These are phyloP conservation scores for Peniophora sp. DNA, from an alignment of 1,284 basidiomycete genomes.

Conservation along the genomic window DNA sequence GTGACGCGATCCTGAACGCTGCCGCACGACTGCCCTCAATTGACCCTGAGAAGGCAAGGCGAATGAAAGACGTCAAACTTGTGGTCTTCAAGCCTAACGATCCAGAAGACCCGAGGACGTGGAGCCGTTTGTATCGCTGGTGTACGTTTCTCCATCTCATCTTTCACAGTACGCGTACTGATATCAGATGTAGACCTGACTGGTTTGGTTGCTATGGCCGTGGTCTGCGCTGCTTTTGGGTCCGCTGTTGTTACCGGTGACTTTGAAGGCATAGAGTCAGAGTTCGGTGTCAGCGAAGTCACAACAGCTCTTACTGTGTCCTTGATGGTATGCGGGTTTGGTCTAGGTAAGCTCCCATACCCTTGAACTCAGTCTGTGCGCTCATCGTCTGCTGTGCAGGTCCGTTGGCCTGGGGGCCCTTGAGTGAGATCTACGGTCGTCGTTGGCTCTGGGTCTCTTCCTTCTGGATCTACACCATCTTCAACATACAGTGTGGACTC, in stretches of 20 bases:
- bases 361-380: background rate
- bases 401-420: slow-evolving; percentile 36
- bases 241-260: slow-evolving; percentile 33
- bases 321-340: slow-evolving; percentile 23
- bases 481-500: slow-evolving; percentile 34
- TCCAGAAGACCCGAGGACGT: slow-evolving; percentile 27
- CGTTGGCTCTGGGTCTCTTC: slow-evolving; percentile 40
- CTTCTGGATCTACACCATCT: slow-evolving; percentile 36
- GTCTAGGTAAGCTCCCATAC: slow-evolving; percentile 16
- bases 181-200: slow-evolving; percentile 28
- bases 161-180: background rate
- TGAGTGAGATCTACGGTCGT: slow-evolving; percentile 36
- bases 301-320: slow-evolving; percentile 20
- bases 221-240: slow-evolving; percentile 25
- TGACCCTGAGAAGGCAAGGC: slow-evolving; percentile 25
- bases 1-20: slow-evolving; percentile 19
- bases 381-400: slow-evolving; percentile 19
- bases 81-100: slow-evolving; percentile 24
- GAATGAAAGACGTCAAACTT: slow-evolving; percentile 21
- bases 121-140: slow-evolving; percentile 19
- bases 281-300: slow-evolving; percentile 17
- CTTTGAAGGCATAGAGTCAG: slow-evolving; percentile 37
- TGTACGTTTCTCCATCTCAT: slow-evolving; percentile 10
- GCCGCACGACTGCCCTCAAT: slow-evolving; percentile 20
- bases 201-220: slow-evolving; percentile 43